These are phyloP conservation scores for Chrysochromulina parva DNA, from an alignment of 78 protist genomes.

Conservation along the genomic window DNA sequence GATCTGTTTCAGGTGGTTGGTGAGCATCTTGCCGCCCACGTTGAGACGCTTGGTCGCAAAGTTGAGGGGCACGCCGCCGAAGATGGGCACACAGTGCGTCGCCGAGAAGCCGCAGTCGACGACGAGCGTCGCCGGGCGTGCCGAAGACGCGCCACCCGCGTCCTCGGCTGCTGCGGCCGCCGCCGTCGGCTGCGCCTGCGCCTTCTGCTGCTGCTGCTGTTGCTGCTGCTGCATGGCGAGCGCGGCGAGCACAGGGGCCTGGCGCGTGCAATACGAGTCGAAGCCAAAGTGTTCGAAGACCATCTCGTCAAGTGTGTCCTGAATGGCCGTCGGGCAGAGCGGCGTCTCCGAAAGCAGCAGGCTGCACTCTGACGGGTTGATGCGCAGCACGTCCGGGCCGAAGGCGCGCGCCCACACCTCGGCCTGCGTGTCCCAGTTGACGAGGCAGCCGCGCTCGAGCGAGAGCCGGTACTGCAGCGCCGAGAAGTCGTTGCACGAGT, in stretches of 20 bases:
- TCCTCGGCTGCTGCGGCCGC: too few relatives aligned
- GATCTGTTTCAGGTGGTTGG: slow-evolving; percentile 74
- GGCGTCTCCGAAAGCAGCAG: slow-evolving; percentile 70
- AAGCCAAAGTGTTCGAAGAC: slow-evolving; percentile 74
- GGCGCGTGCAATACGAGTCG: slow-evolving; percentile 28
- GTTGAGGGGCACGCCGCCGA: slow-evolving; percentile 10
- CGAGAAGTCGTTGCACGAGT: slow-evolving; percentile 40
- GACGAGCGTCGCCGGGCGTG: not conserved
- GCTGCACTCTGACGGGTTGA: slow-evolving; percentile 31
- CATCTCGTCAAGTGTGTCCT: slow-evolving; percentile 46
- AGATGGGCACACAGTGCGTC: slow-evolving; percentile 63
- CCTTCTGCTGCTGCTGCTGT: too few relatives aligned
- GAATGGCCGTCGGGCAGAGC: slow-evolving; percentile 42
- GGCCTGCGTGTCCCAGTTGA: slow-evolving; percentile 63
- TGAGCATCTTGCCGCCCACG: slow-evolving; percentile 76
- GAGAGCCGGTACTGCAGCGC: slow-evolving; percentile 45
- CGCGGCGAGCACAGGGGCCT: slow-evolving; percentile 20
- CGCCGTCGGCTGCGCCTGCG: too few relatives aligned
- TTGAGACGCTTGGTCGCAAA: slow-evolving; percentile 28
- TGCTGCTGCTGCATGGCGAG: slow-evolving; percentile 4
- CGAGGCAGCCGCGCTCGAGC: slow-evolving; percentile 67
- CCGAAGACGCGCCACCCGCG: too few relatives aligned
- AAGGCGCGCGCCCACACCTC: slow-evolving; percentile 70
- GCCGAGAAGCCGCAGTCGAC: slow-evolving; percentile 75
- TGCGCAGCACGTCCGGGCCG: slow-evolving; percentile 51